These are phyloP conservation scores for Quercus wislizeni DNA, from an alignment of 306 rosid genomes.

Conservation along the genomic window DNA sequence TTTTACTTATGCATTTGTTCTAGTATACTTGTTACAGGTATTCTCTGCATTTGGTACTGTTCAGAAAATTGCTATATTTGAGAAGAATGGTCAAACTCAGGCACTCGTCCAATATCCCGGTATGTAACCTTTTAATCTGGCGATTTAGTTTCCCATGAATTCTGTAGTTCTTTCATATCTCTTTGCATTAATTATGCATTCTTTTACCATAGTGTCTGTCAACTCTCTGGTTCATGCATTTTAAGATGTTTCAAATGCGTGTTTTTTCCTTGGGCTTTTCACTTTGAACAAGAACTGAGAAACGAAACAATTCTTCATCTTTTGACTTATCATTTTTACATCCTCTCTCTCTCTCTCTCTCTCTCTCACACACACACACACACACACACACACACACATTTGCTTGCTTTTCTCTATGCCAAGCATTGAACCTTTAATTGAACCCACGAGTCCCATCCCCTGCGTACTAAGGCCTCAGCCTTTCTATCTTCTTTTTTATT, in stretches of 20 bases:
- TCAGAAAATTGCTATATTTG: conserved; percentile 85
- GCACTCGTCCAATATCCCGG: conserved; percentile 84
- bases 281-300: neutral
- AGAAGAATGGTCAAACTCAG: conserved; percentile 85
- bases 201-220: neutral
- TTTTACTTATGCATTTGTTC: conserved; percentile 8
- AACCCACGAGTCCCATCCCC: neutral
- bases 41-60: conserved; percentile 74
- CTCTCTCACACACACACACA: no score
- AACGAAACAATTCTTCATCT: neutral
- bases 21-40: conserved; percentile 46
- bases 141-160: conserved; percentile 3
- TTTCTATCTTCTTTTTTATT: no score
- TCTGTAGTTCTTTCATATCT: neutral
- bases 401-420: no score
- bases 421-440: neutral
- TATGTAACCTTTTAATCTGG: conserved; percentile 29
- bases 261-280: neutral
- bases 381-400: no score
- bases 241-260: neutral
- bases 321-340: neutral
- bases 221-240: neutral
- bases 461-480: no score
- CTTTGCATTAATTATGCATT: neutral
- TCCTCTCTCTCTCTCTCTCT: neutral